phyloP scores from a whole-genome alignment of 2,329 filamentous ascomycete genomes.

The Cytospora piceicola region DNA sequence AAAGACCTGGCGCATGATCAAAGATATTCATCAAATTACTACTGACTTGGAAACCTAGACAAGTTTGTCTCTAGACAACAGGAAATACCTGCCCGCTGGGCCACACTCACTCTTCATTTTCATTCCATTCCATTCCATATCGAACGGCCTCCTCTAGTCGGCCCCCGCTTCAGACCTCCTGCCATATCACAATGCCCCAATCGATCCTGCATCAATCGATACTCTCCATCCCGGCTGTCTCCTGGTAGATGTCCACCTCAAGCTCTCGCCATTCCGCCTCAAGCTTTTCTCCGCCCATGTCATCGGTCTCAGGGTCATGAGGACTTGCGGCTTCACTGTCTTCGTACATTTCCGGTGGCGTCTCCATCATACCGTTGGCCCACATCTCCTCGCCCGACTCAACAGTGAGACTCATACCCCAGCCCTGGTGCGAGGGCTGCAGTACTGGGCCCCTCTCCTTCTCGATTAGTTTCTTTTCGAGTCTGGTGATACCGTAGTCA shows the following conservation, averaged over 20 bases:
- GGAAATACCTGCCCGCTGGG: not conserved
- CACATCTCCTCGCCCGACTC: conserved; percentile 19
- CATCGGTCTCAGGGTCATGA: not conserved
- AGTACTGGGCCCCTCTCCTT: conserved; percentile 8
- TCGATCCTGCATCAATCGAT: not conserved
- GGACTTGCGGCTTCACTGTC: too few relatives aligned
- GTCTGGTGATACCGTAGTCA: conserved; percentile 1
- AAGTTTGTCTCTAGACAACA: not conserved
- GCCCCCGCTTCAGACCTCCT: not conserved
- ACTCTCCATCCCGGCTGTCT: not conserved
- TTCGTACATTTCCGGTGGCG: conserved; percentile 2
- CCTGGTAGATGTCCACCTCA: not conserved
- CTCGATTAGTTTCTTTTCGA: conserved; percentile 12
- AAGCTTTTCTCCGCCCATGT: not conserved
- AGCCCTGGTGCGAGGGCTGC: conserved; percentile 1
- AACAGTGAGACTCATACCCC: not conserved
- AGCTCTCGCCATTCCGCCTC: too few relatives aligned
- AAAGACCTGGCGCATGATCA: too few relatives aligned
- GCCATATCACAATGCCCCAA: not conserved
- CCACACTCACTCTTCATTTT: not conserved
- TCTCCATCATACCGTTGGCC: conserved; percentile 8
- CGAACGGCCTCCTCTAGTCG: not conserved
- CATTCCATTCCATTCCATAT: not conserved
- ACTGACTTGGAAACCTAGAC: too few relatives aligned
- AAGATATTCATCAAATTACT: not conserved